A percentile compares a stretch with the other conserved stretches of the same genome.
phyloP scores from a whole-genome alignment of 208 protist species.

The Wallacemonas sp. region DNA sequence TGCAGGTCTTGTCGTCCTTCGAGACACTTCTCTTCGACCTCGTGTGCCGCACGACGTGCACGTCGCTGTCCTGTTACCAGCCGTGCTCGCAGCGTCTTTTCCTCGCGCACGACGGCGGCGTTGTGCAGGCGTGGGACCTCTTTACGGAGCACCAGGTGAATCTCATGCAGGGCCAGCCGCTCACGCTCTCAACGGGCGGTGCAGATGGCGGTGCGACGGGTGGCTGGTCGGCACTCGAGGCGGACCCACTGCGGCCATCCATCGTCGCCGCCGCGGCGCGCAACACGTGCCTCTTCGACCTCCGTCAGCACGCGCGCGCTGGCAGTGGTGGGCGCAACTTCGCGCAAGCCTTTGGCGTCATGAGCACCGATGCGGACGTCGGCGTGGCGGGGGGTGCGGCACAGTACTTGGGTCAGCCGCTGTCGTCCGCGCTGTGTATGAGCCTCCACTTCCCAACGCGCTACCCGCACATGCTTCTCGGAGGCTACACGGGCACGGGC shows the following conservation, averaged over 20 bases:
- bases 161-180: constrained; percentile 5
- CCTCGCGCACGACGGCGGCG: constrained; percentile 40
- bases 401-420: constrained; percentile 9
- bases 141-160: constrained; percentile 18
- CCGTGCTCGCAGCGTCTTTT: constrained; percentile 48
- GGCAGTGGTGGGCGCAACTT: background rate
- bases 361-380: background rate
- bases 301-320: constrained; percentile 20
- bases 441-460: constrained; percentile 56
- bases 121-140: constrained; percentile 23
- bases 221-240: constrained; percentile 21
- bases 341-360: constrained; percentile 18
- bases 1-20: constrained; percentile 60
- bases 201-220: constrained; percentile 4
- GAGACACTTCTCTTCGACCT: constrained; percentile 34
- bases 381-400: constrained; percentile 5
- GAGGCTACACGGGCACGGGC: constrained; percentile 47
- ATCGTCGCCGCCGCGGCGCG: constrained; percentile 55
- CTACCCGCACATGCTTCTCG: constrained; percentile 59
- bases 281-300: constrained; percentile 51
- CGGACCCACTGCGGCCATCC: constrained; percentile 42
- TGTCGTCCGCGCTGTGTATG: constrained; percentile 24
- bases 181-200: background rate
- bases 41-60: constrained; percentile 24
- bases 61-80: constrained; percentile 76